A percentile compares a stretch with the other conserved stretches of the same genome.
Conservation (phyloP, 352 stramenopile species). For the Globisporangium barbulae region DNA sequence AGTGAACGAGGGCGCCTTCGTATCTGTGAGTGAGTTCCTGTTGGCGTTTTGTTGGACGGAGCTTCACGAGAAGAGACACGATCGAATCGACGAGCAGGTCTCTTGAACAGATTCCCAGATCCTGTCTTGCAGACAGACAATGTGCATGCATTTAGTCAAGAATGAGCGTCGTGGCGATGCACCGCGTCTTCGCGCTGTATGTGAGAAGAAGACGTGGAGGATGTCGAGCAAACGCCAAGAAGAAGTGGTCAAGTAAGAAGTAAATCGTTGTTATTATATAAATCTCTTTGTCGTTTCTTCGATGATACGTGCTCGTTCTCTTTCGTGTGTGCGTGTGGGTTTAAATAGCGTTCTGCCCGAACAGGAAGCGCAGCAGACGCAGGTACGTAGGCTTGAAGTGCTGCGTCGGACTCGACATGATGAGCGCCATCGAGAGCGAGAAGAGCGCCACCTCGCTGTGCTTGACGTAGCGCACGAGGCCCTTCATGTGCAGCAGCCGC, state of each 20-base stretch:
- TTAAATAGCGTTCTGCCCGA: conserved; percentile 72
- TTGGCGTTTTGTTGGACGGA: not conserved
- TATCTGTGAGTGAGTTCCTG: not conserved
- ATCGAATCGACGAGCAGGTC: not conserved
- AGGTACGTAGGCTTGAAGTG: conserved; percentile 85
- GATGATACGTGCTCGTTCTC: not conserved
- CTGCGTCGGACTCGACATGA: conserved; percentile 69
- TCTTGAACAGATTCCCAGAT: conserved; percentile 1
- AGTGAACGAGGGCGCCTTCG: not conserved
- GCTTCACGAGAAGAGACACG: not conserved
- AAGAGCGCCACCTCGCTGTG: conserved; percentile 76
- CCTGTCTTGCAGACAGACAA: not conserved
- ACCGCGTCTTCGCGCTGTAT: not conserved
- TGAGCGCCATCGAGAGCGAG: conserved; percentile 78
- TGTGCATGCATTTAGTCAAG: not conserved
- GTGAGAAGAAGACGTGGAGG: not conserved
- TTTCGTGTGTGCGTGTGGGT: not conserved
- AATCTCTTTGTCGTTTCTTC: not conserved
- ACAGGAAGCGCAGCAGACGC: conserved; percentile 74
- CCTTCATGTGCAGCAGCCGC: conserved; percentile 60
- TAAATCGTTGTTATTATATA: conserved; percentile 7
- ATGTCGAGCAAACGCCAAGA: not conserved
- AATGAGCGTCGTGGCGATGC: not conserved
- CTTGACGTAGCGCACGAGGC: conserved; percentile 63
- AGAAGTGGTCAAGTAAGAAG: not conserved